These are phyloP conservation scores for Pythium rishiriense DNA, from an alignment of 352 stramenopile genomes.

Conservation along the genomic window DNA sequence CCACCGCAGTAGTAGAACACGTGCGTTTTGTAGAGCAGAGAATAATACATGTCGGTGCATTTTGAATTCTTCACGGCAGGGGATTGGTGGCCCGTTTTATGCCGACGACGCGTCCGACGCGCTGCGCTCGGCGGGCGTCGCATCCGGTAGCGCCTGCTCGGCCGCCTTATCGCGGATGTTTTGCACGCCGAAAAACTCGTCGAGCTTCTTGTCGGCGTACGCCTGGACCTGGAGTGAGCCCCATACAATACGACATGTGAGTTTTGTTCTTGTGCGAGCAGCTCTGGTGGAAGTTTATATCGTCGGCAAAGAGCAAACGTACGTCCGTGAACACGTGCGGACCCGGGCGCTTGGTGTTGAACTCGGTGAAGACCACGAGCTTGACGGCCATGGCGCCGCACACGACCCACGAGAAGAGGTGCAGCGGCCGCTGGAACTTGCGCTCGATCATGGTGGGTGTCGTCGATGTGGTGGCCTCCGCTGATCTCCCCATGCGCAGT, in stretches of 20 bases:
- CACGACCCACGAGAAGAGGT: constrained; percentile 80
- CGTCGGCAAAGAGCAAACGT: constrained; percentile 12
- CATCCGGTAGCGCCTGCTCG: not conserved
- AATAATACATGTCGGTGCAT: constrained; percentile 1
- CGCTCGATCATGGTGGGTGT: constrained; percentile 74
- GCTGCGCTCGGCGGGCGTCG: not conserved
- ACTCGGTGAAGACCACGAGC: constrained; percentile 87
- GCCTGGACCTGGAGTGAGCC: constrained; percentile 71
- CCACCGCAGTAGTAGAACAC: constrained; percentile 5
- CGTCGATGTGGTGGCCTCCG: not conserved
- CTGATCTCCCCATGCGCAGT: too few species aligned
- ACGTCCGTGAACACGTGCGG: constrained; percentile 82
- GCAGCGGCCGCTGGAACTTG: constrained; percentile 80
- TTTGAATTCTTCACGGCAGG: not conserved
- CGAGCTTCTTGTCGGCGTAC: constrained; percentile 80
- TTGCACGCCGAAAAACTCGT: constrained; percentile 88
- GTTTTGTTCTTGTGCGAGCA: not conserved
- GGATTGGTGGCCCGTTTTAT: not conserved
- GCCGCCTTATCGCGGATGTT: constrained; percentile 23
- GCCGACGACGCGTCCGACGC: not conserved
- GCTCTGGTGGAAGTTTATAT: not conserved
- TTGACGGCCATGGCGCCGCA: constrained; percentile 82
- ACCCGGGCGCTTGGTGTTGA: constrained; percentile 45
- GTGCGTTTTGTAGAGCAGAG: constrained; percentile 8
- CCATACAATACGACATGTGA: too few species aligned